Percentiles rank a stretch among this genome's conserved stretches.
phyloP scores from a whole-genome alignment of 495 filamentous ascomycete species.

The Pyrenula massariospora region DNA sequence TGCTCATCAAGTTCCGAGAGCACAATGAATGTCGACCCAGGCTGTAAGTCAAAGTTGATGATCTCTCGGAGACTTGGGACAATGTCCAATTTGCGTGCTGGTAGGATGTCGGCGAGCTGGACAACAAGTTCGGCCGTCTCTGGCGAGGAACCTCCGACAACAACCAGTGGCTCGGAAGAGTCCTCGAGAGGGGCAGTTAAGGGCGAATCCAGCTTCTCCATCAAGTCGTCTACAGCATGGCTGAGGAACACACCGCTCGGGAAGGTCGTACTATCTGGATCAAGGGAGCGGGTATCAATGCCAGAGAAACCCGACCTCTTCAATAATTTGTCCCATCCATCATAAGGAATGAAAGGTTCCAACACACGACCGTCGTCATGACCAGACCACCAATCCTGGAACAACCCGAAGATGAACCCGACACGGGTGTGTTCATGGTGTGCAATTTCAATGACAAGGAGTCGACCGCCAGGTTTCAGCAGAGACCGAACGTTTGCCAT shows the following conservation, averaged over 20 bases:
- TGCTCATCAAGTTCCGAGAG: conserved; percentile 1
- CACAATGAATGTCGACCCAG: neutral
- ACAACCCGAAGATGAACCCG: conserved; percentile 22
- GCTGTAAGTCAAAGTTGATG: neutral
- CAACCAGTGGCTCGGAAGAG: neutral
- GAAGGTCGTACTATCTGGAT: neutral
- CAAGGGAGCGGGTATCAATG: conserved; percentile 4
- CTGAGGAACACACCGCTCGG: neutral
- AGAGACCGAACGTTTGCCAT: conserved; percentile 28
- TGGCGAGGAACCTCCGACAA: neutral
- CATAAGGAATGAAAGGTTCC: conserved; percentile 8
- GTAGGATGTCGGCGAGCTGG: neutral
- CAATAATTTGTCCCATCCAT: neutral
- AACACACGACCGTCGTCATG: conserved; percentile 13
- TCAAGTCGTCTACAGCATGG: neutral
- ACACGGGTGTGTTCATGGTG: conserved; percentile 20
- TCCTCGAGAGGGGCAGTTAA: neutral
- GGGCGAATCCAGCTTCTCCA: neutral
- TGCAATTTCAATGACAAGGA: conserved; percentile 35
- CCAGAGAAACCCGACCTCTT: conserved; percentile 11
- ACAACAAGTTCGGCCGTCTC: neutral
- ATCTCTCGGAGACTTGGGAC: neutral
- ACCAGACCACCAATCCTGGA: conserved; percentile 42
- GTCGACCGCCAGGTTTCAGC: conserved; percentile 39
- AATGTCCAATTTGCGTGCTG: neutral